phyloP scores from a whole-genome alignment of 2,329 filamentous ascomycete genomes.

The Diplodia sapinea region DNA sequence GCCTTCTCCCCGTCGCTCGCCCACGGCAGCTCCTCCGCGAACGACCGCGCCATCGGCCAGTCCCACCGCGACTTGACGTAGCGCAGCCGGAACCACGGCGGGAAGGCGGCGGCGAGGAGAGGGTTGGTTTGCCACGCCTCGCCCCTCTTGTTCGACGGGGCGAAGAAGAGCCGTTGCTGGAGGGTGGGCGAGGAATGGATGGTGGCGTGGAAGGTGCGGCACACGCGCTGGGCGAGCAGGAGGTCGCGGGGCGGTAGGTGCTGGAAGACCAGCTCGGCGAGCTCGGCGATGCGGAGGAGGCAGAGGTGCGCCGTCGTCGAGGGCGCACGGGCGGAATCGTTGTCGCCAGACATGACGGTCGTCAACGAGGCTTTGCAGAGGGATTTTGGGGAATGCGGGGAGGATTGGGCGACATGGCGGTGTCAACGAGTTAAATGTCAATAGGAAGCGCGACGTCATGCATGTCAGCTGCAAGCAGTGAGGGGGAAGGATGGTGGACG shows the following conservation, averaged over 20 bases:
- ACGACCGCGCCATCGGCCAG: slow-evolving; percentile 10
- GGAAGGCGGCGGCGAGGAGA: slow-evolving; percentile 9
- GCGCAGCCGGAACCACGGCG: slow-evolving; percentile 10
- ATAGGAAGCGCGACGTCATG: neutral
- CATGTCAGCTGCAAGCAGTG: slow-evolving; percentile 13
- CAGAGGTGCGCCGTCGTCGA: neutral
- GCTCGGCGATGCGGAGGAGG: slow-evolving; percentile 25
- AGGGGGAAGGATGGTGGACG: slow-evolving; percentile 14
- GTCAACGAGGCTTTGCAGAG: neutral
- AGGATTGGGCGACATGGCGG: neutral
- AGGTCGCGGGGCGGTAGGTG: slow-evolving; percentile 25
- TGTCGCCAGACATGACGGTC: neutral
- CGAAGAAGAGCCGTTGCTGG: slow-evolving; percentile 24
- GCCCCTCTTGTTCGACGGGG: neutral
- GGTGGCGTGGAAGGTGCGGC: slow-evolving; percentile 21
- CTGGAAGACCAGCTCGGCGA: slow-evolving; percentile 29
- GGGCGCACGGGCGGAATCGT: neutral
- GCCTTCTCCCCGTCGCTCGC: neutral
- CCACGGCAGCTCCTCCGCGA: slow-evolving; percentile 7
- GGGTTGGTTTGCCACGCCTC: slow-evolving; percentile 1
- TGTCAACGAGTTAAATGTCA: neutral
- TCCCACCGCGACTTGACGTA: slow-evolving; percentile 23
- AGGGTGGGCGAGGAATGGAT: slow-evolving; percentile 27
- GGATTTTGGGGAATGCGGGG: neutral
- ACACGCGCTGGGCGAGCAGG: slow-evolving; percentile 23